Evolutionary conservation across 805 yeast species (phyloP).

Genomic region (Spathaspora boniae): DNA sequence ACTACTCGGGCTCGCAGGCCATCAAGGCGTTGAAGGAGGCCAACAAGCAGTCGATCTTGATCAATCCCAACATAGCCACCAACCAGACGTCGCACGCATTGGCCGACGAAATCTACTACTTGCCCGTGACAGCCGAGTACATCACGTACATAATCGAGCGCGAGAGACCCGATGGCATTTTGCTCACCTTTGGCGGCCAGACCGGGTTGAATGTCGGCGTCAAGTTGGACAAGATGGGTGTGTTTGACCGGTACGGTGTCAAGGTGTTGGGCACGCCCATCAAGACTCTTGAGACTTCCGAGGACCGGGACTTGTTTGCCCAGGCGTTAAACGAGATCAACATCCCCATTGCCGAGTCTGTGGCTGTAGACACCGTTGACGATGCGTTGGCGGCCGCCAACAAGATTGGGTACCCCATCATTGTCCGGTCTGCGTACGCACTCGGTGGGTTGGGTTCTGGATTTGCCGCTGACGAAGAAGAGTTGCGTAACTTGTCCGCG

Average conservation of each 20-base stretch:
- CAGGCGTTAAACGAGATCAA: constrained; percentile 92
- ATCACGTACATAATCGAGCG: constrained; percentile 92
- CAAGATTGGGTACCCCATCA: constrained; percentile 87
- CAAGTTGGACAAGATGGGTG: constrained; percentile 90
- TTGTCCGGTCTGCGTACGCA: constrained; percentile 96
- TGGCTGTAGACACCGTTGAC: constrained; percentile 91
- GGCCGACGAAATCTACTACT: constrained; percentile 92
- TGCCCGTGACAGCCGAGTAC: constrained; percentile 97
- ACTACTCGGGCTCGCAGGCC: constrained; percentile 96
- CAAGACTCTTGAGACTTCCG: constrained; percentile 91
- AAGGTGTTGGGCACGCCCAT: constrained; percentile 98
- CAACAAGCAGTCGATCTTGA: constrained; percentile 75
- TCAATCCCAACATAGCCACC: constrained; percentile 95
- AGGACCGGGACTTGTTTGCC: constrained; percentile 95
- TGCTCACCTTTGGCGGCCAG: constrained; percentile 97
- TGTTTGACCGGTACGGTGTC: constrained; percentile 83
- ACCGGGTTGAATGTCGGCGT: constrained; percentile 97
- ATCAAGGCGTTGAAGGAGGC: constrained; percentile 94
- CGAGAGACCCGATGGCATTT: constrained; percentile 94
- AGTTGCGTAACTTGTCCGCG: constrained; percentile 81
- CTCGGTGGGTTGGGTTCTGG: constrained; percentile 98
- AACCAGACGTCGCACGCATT: constrained; percentile 93
- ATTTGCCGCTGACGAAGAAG: constrained; percentile 80
- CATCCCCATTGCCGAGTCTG: constrained; percentile 95
- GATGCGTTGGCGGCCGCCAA: constrained; percentile 92